phyloP scores from a whole-genome alignment of 2,329 filamentous ascomycete species.

The Sporothrix pallida region DNA sequence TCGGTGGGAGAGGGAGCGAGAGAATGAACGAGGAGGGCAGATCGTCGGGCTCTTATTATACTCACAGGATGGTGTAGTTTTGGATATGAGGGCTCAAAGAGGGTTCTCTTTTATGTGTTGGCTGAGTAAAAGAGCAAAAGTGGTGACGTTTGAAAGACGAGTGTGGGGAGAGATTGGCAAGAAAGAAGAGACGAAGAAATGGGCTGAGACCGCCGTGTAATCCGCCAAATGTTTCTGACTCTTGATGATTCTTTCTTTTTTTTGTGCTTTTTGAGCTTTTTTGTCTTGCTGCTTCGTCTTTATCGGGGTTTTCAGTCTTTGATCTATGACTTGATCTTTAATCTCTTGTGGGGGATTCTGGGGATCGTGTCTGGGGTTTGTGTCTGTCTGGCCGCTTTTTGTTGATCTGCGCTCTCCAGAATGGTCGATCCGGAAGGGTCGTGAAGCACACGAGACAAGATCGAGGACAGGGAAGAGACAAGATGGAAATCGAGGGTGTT shows the following conservation, averaged over 20 bases:
- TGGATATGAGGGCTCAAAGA: neutral
- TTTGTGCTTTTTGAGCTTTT: neutral
- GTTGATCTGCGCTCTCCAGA: constrained; percentile 1
- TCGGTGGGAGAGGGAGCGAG: constrained; percentile 16
- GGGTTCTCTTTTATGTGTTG: neutral
- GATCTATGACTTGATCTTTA: no score
- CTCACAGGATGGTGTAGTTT: constrained; percentile 1
- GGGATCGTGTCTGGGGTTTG: neutral
- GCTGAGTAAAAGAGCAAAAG: constrained; percentile 16
- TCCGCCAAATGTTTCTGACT: constrained; percentile 25
- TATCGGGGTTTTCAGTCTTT: neutral
- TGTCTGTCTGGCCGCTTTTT: constrained; percentile 8
- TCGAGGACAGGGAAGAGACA: constrained; percentile 13
- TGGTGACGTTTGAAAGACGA: constrained; percentile 5
- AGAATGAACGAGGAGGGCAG: neutral
- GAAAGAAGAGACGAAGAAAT: neutral
- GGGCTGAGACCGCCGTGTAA: constrained; percentile 27
- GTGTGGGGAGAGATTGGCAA: neutral
- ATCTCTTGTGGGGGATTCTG: neutral
- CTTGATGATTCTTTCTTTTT: constrained; percentile 13
- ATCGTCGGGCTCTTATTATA: constrained; percentile 21
- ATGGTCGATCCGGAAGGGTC: constrained; percentile 20
- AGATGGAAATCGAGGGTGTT: constrained; percentile 2
- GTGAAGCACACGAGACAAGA: constrained; percentile 14
- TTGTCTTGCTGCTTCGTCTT: neutral